Evolutionary conservation across 306 rosid genomes (phyloP), one percentile per base, ranked within the genome.

Genomic region (Nissolia schottii): DNA sequence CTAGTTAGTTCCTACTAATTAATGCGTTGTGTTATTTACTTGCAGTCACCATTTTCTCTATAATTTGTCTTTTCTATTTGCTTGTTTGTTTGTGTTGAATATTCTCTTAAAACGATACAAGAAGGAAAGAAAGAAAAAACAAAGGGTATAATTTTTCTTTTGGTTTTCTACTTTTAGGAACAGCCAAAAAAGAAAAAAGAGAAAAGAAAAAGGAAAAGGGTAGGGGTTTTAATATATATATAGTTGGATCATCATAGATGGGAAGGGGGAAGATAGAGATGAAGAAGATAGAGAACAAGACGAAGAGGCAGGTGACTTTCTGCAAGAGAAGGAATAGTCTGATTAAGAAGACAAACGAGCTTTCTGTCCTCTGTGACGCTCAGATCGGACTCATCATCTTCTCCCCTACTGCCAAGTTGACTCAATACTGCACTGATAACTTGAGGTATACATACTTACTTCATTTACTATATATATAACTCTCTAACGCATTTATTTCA

Each of bases 351-450:
- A 87, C 96, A 1, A 87, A 74, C 43, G 96, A 90, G 25, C 96
- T 90, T n/a, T 86, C 93, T 16, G 89, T 90, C 10, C 80, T 90
- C 0, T 90, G 96, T 29, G 96, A 90, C 34, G 96, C 92, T 7
- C 84, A 90, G 40, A 90, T 90, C 20, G 93, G 85, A 1, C 87
- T 87, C 58, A 76, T 90, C 54, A 54, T 90, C 67, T 90, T 90
- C 82, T 90, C 96, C 2, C 74, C 79, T 37, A 84, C 83, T 2
- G 93, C 93, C 3, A 90, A 86, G 58, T 10, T 82, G 73, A 84
- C 57, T 9, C 81, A 90, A 15, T 90, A 84, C 70, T 87, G 85
- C 82, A 73, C 38, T 34, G 80, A 84, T 9, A 46, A 84, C 22
- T 77, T 79, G 6, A 82, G 90, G 90, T 70, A 43, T n/a, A 40